Evolutionary conservation across 805 yeast species (phyloP).

Genomic region (Metschnikowia santaceciliae): DNA sequence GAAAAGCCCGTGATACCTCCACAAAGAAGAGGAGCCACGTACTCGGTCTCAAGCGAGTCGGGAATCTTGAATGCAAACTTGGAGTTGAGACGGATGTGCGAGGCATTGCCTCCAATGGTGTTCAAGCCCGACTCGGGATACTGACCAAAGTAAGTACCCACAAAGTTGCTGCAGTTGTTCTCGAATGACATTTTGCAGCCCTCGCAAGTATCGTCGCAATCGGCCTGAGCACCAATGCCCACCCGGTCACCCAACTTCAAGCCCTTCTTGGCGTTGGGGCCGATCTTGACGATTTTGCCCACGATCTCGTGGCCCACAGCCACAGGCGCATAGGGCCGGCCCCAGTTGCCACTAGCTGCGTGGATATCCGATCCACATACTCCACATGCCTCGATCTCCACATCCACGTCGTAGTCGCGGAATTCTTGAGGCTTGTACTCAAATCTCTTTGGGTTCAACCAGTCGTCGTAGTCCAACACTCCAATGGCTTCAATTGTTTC

Average conservation of each 20-base stretch:
- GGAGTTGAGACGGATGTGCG: constrained; percentile 16
- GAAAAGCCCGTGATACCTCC: constrained; percentile 22
- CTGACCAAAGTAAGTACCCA: constrained; percentile 13
- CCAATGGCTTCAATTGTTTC: constrained; percentile 18
- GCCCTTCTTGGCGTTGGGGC: constrained; percentile 17
- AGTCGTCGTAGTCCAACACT: constrained; percentile 17
- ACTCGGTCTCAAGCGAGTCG: constrained; percentile 12
- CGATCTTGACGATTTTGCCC: constrained; percentile 17
- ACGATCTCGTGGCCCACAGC: constrained; percentile 29
- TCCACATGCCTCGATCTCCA: constrained; percentile 17
- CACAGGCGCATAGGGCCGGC: constrained; percentile 19
- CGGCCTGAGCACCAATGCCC: constrained; percentile 71
- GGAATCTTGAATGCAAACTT: constrained; percentile 19
- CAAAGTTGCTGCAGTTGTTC: constrained; percentile 14
- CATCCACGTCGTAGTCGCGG: constrained; percentile 18
- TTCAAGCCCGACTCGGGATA: constrained; percentile 12
- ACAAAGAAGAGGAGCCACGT: constrained; percentile 20
- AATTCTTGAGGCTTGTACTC: constrained; percentile 17
- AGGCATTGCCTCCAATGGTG: constrained; percentile 18
- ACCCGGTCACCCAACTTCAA: constrained; percentile 69
- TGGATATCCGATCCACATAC: constrained; percentile 63
- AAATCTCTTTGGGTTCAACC: constrained; percentile 18
- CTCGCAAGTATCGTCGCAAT: constrained; percentile 13
- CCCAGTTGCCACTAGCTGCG: constrained; percentile 52
- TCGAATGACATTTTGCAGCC: constrained; percentile 11